Conservation (phyloP, 306 rosid species). For the Cicer pinnatifidum region DNA sequence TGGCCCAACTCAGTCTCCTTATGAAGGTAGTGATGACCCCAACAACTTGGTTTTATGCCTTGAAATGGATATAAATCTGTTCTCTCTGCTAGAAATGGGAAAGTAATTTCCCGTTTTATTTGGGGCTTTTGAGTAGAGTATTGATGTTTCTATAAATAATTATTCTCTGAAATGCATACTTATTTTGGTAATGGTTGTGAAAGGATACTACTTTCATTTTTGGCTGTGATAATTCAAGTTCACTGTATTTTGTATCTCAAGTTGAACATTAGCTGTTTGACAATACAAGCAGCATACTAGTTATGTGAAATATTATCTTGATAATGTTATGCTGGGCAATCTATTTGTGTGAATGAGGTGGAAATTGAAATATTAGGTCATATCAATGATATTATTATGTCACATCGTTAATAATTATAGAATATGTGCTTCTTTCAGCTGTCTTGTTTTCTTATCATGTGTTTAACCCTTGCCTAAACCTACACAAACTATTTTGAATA, state of each 20-base stretch:
- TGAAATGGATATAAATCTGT: background rate
- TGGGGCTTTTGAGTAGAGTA: background rate
- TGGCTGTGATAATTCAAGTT: background rate
- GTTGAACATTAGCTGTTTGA: background rate
- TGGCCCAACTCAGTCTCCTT: slow-evolving; percentile 97
- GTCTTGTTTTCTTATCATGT: slow-evolving; percentile 8
- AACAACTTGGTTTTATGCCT: slow-evolving; percentile 2
- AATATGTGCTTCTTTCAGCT: slow-evolving; percentile 3
- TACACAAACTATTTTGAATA: background rate
- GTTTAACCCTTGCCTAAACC: background rate
- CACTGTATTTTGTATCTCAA: background rate
- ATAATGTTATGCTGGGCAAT: background rate
- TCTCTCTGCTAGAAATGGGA: slow-evolving; percentile 1
- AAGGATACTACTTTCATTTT: background rate
- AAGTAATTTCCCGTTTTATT: slow-evolving; percentile 1
- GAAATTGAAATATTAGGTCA: slow-evolving; percentile 19
- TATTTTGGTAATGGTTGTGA: background rate
- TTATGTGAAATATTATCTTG: background rate
- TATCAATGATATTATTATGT: background rate
- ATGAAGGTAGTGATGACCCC: slow-evolving; percentile 75
- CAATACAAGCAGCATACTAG: background rate
- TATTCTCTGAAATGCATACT: background rate
- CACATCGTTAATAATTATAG: background rate
- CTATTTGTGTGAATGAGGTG: slow-evolving; percentile 5
- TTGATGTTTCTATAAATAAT: slow-evolving; percentile 13